These are phyloP conservation scores for Pichia sp. DNA, from an alignment of 1,139 yeast genomes.

Conservation along the genomic window DNA sequence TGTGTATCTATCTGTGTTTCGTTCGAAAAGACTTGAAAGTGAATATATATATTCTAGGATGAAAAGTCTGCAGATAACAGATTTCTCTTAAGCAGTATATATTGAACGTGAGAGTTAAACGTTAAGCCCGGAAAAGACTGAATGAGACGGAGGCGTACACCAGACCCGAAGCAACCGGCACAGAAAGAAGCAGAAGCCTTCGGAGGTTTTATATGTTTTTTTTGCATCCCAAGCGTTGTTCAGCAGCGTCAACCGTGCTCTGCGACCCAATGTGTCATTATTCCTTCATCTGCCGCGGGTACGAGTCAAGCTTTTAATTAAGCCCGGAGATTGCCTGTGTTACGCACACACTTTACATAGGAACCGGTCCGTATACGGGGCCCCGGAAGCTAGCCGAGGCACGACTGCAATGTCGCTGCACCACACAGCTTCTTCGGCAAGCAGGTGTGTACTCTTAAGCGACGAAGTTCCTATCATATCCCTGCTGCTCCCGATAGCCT, in stretches of 20 bases:
- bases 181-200: neutral
- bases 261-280: neutral
- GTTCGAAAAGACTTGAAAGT: neutral
- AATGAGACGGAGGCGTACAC: slow-evolving; percentile 1
- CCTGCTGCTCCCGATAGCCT: neutral
- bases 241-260: neutral
- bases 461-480: neutral
- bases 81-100: neutral
- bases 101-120: slow-evolving; percentile 19
- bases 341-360: neutral
- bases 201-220: neutral
- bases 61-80: too few relatives aligned
- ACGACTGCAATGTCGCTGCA: neutral
- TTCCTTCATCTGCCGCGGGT: slow-evolving; percentile 3
- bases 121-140: slow-evolving; percentile 15
- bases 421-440: neutral
- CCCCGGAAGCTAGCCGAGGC: neutral
- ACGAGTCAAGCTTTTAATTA: slow-evolving; percentile 1
- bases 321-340: neutral
- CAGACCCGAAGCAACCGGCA: neutral
- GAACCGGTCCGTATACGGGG: neutral
- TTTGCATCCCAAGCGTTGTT: neutral
- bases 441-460: neutral
- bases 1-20: neutral
- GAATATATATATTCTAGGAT: too few relatives aligned